Base-by-base conservation (phyloP, 2,329 filamentous ascomycete species). In the Ophiostoma ulmi region DNA sequence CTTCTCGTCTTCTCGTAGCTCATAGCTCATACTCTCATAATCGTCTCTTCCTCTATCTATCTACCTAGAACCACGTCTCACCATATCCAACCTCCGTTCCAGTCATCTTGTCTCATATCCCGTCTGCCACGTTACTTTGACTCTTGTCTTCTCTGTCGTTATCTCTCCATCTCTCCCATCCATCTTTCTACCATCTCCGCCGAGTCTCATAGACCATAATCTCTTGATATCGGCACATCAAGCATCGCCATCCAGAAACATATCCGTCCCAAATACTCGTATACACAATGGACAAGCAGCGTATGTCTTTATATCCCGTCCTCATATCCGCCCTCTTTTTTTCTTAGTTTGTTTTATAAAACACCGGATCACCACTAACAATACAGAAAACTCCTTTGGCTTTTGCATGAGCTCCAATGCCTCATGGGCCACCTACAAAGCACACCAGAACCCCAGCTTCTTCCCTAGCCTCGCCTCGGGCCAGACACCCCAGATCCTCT, bases 401-500 rank as follows among this genome's bases (percentile, higher is more conserved):
- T 85, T 86, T 76, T 87, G 88, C 72, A 80, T 93, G 75, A 85
- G 85, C 80, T 87, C 85, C 75, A 93, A 93, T 81, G 86, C 87
- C 74, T 83, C 88, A 74, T 94, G 90, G 89, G 88, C 89, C 52
- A 82, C 85, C 72, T 86, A 89, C 75, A 89, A 88, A 74, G 80
- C 84, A 68, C 83, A 87, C 73, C 83, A 88, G 75, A 87, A 93
- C 74, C 90, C 91, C 1, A 83, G 87, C 20, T 89, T 92, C 81
- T 93, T 94, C 81, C 81, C 86, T 66, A 87, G 84, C 72, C 84
- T 92, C 68, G 87, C 89, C 38, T 82, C 83, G 72, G 90, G 90
- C 73, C 91, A 94, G 79, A 80, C 85, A 1, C 88, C 89, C 11
- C 81, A 85, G 72, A 88, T 90, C 73, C 84, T 96, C 72, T 96